These are phyloP conservation scores for Fusarium coicis DNA, from an alignment of 2,329 filamentous ascomycete species.

Conservation along the genomic window DNA sequence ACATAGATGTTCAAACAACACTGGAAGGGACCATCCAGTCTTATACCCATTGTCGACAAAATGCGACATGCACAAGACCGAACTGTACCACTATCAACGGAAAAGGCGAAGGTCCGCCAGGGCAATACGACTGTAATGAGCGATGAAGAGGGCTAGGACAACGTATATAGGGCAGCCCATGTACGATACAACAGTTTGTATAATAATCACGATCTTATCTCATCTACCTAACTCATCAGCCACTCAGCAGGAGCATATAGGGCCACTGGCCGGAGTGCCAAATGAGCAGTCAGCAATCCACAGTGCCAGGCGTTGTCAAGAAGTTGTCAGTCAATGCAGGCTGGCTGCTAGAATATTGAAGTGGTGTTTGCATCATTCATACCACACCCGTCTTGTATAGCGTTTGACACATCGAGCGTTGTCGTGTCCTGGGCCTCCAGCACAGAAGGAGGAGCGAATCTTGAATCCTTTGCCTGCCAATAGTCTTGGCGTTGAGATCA, in stretches of 20 bases:
- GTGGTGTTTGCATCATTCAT: background rate
- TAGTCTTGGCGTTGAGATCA: background rate
- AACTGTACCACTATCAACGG: slow-evolving; percentile 30
- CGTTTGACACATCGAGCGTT: background rate
- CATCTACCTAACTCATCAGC: background rate
- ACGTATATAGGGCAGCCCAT: slow-evolving; percentile 9
- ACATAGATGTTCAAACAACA: background rate
- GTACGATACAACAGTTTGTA: slow-evolving; percentile 25
- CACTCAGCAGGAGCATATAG: background rate
- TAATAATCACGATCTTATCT: slow-evolving; percentile 5
- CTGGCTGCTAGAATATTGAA: background rate
- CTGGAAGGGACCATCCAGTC: background rate
- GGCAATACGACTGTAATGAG: background rate
- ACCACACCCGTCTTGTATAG: background rate
- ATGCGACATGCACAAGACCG: slow-evolving; percentile 20
- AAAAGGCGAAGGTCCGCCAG: background rate
- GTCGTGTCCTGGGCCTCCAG: background rate
- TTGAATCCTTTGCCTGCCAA: background rate
- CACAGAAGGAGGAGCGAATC: background rate
- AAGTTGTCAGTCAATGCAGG: background rate
- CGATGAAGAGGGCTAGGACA: slow-evolving; percentile 1
- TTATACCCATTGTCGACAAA: background rate
- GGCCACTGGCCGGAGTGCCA: background rate
- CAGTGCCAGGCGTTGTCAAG: background rate
- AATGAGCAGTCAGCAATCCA: background rate